Evolutionary conservation across 805 yeast genomes (phyloP).

Genomic region (Hemisphaericaspora nanyangensis): DNA sequence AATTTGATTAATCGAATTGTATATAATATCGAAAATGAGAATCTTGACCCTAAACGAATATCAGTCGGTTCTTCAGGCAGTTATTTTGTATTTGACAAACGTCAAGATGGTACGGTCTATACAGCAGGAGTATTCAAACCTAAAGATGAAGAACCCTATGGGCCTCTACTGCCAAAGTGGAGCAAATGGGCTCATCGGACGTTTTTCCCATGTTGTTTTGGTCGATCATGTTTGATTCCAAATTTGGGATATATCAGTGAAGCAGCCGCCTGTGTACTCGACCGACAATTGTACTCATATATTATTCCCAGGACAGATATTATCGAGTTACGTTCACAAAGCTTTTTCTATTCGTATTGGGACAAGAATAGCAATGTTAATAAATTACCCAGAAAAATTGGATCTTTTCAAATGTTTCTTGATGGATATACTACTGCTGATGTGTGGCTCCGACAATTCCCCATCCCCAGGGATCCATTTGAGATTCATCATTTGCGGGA

Average conservation of each 20-base stretch:
- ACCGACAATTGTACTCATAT: slow-evolving; percentile 51
- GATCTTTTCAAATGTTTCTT: slow-evolving; percentile 65
- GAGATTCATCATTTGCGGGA: slow-evolving; percentile 13
- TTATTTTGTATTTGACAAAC: slow-evolving; percentile 48
- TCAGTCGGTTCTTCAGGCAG: slow-evolving; percentile 69
- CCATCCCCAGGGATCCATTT: slow-evolving; percentile 42
- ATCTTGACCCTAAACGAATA: slow-evolving; percentile 49
- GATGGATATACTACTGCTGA: slow-evolving; percentile 59
- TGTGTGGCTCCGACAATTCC: slow-evolving; percentile 51
- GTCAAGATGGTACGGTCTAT: background rate
- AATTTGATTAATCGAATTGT: slow-evolving; percentile 40
- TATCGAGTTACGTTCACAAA: slow-evolving; percentile 43
- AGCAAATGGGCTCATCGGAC: slow-evolving; percentile 75
- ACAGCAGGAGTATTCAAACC: slow-evolving; percentile 66
- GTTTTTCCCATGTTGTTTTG: slow-evolving; percentile 74
- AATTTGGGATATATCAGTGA: slow-evolving; percentile 71
- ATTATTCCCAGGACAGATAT: slow-evolving; percentile 68
- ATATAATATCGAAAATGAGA: slow-evolving; percentile 41
- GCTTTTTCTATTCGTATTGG: slow-evolving; percentile 53
- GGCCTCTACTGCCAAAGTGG: slow-evolving; percentile 76
- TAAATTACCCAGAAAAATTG: slow-evolving; percentile 47
- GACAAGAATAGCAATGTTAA: slow-evolving; percentile 23
- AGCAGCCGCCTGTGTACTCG: slow-evolving; percentile 66
- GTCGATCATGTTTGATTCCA: slow-evolving; percentile 68
- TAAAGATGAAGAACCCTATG: slow-evolving; percentile 78